These are phyloP conservation scores for Penicilliopsis zonata DNA, from an alignment of 495 filamentous ascomycete species.

Conservation along the genomic window DNA sequence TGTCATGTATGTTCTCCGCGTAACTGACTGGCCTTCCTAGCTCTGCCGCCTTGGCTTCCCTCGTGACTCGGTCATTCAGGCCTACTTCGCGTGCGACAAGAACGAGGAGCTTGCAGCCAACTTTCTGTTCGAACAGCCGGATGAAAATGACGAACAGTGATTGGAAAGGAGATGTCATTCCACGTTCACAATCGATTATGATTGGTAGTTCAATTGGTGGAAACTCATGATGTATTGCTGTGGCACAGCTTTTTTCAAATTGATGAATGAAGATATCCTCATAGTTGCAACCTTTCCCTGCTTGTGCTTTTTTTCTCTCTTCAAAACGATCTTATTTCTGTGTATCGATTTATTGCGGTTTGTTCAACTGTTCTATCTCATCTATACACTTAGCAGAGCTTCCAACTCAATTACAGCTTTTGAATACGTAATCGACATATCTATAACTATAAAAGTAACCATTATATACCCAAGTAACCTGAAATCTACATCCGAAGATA, in stretches of 20 bases:
- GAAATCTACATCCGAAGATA: too few relatives aligned
- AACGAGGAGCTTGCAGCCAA: slow-evolving; percentile 97
- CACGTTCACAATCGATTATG: background rate
- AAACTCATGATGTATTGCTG: slow-evolving; percentile 1
- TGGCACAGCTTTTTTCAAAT: background rate
- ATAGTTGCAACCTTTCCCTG: too few relatives aligned
- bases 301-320: too few relatives aligned
- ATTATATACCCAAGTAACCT: too few relatives aligned
- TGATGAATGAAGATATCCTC: background rate
- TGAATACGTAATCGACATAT: too few relatives aligned
- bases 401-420: too few relatives aligned
- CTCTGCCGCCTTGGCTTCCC: slow-evolving; percentile 86
- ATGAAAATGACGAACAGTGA: slow-evolving; percentile 61
- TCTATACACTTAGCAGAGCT: too few relatives aligned
- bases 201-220: slow-evolving; percentile 1
- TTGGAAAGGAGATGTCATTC: background rate
- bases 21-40: slow-evolving; percentile 38
- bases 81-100: slow-evolving; percentile 98
- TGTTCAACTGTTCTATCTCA: too few relatives aligned
- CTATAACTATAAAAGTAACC: too few relatives aligned
- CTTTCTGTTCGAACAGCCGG: slow-evolving; percentile 93
- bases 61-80: slow-evolving; percentile 88
- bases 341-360: too few relatives aligned
- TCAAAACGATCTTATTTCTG: too few relatives aligned
- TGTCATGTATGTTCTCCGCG: background rate